Percentiles rank a stretch among this genome's conserved stretches.
phyloP scores from a whole-genome alignment of 2,329 filamentous ascomycete species.

The Bipolaris cookei region DNA sequence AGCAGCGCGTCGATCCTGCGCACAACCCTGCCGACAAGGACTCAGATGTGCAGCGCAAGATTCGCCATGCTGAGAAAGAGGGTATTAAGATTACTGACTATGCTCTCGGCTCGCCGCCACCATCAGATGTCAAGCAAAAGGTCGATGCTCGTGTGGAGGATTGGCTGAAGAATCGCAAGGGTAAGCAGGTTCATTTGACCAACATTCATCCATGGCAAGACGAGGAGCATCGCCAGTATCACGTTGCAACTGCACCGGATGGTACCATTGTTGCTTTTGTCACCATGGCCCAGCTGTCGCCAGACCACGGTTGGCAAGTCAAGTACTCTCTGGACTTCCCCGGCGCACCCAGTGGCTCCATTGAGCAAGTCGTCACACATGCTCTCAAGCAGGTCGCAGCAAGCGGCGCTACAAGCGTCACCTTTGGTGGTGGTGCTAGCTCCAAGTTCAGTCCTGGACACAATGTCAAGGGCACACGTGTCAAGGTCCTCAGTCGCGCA shows the following conservation, averaged over 20 bases:
- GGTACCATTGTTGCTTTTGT: conserved; percentile 77
- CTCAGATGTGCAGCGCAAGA: conserved; percentile 72
- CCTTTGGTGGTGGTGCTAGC: conserved; percentile 85
- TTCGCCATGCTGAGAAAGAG: conserved; percentile 79
- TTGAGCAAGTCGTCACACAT: conserved; percentile 80
- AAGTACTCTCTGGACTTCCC: conserved; percentile 98
- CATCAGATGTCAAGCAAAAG: conserved; percentile 71
- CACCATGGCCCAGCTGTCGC: conserved; percentile 81
- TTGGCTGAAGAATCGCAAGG: conserved; percentile 82
- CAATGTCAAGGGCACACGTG: conserved; percentile 79
- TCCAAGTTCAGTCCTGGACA: conserved; percentile 77
- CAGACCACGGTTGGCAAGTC: conserved; percentile 86
- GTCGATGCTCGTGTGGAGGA: conserved; percentile 76
- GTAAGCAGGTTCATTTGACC: conserved; percentile 86
- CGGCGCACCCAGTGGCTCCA: conserved; percentile 80
- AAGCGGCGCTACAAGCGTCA: conserved; percentile 70
- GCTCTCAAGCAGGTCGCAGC: conserved; percentile 68
- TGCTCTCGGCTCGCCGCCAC: conserved; percentile 66
- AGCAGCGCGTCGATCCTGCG: conserved; percentile 81
- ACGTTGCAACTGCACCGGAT: conserved; percentile 75
- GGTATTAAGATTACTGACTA: conserved; percentile 81
- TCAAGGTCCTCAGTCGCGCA: conserved; percentile 80
- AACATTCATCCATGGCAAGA: conserved; percentile 91
- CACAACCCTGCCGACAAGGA: conserved; percentile 72
- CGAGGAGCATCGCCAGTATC: conserved; percentile 81